These are phyloP conservation scores for Grammothele lineata DNA, from an alignment of 768 basidiomycete species.

Conservation along the genomic window DNA sequence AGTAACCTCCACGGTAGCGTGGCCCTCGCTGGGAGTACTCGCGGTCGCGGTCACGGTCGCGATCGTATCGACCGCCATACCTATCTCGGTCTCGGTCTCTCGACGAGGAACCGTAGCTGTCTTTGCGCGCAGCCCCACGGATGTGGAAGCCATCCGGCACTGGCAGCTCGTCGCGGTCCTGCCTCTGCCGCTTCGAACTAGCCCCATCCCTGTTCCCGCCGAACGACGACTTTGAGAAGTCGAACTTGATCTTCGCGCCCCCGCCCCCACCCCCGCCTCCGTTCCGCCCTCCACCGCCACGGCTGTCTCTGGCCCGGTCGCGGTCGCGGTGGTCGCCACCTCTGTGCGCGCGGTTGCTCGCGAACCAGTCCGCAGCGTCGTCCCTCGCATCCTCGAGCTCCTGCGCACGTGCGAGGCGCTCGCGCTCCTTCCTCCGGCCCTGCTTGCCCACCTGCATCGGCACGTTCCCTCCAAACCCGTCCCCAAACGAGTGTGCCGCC, in stretches of 20 bases:
- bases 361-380: constrained; percentile 69
- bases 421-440: constrained; percentile 56
- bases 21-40: constrained; percentile 22
- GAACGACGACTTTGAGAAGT: constrained; percentile 5
- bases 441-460: constrained; percentile 64
- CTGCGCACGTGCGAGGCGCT: constrained; percentile 47
- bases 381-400: constrained; percentile 39
- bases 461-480: constrained; percentile 42
- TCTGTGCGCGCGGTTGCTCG: constrained; percentile 24
- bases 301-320: constrained; percentile 4
- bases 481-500: constrained; percentile 32
- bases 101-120: constrained; percentile 15
- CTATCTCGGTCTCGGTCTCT: constrained; percentile 11
- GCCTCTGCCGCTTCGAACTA: constrained; percentile 10
- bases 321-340: constrained; percentile 31
- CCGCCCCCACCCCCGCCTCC: constrained; percentile 5
- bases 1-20: constrained; percentile 29
- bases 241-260: constrained; percentile 19
- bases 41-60: constrained; percentile 11
- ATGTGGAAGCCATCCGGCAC: constrained; percentile 22
- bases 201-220: constrained; percentile 8
- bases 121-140: constrained; percentile 20
- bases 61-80: constrained; percentile 8
- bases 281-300: constrained; percentile 10
- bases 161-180: constrained; percentile 16